Conservation (phyloP, 2,329 filamentous ascomycete genomes). For the Aspergillus brunneoviolaceus region DNA sequence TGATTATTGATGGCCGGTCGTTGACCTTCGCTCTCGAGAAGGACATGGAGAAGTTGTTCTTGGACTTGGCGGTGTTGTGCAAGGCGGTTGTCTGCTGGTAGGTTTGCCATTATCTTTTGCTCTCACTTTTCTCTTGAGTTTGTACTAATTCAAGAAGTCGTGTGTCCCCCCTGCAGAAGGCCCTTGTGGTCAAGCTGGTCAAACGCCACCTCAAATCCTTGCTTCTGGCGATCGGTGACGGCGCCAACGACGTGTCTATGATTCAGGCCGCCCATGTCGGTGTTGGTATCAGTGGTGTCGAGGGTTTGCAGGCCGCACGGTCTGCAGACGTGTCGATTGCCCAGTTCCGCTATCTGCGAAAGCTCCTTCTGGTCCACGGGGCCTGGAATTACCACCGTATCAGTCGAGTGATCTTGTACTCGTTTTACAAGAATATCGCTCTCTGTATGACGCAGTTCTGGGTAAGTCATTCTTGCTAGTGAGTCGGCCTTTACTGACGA, state of each 20-base stretch:
- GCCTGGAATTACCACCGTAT: constrained; percentile 97
- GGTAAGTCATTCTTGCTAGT: constrained; percentile 56
- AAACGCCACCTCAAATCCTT: constrained; percentile 92
- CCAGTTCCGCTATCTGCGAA: constrained; percentile 92
- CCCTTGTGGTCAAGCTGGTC: constrained; percentile 94
- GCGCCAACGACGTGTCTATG: constrained; percentile 99
- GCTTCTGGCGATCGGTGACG: constrained; percentile 92
- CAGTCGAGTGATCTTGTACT: constrained; percentile 95
- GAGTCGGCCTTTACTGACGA: constrained; percentile 20
- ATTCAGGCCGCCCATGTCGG: constrained; percentile 98
- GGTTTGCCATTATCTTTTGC: constrained; percentile 19
- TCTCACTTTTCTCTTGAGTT: background rate
- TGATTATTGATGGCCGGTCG: constrained; percentile 95
- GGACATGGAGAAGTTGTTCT: constrained; percentile 88
- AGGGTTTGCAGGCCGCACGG: constrained; percentile 93
- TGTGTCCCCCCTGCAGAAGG: constrained; percentile 95
- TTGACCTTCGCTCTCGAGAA: constrained; percentile 90
- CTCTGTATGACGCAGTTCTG: constrained; percentile 99
- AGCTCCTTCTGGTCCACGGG: constrained; percentile 90
- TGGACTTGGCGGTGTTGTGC: constrained; percentile 91
- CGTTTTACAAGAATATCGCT: constrained; percentile 99
- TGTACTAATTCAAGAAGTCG: constrained; percentile 56
- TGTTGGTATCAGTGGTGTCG: constrained; percentile 93
- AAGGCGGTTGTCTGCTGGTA: constrained; percentile 95
- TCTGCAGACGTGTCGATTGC: constrained; percentile 95